Percentiles rank a stretch among this genome's conserved stretches.
phyloP scores from a whole-genome alignment of 2,329 filamentous ascomycete species.

The Fusarium veterinarium region DNA sequence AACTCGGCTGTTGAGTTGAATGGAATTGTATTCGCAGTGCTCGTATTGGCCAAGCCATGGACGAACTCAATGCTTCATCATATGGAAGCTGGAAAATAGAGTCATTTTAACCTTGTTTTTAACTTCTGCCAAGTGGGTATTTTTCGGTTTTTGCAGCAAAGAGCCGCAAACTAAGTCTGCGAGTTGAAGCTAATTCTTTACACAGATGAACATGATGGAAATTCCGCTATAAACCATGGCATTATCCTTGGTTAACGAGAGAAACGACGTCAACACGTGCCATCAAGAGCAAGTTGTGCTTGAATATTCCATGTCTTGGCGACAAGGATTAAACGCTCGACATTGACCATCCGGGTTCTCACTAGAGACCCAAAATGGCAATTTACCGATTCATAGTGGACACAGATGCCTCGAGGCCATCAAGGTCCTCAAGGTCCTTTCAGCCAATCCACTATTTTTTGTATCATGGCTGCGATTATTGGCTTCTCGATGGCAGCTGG shows the following conservation, averaged over 20 bases:
- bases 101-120: slow-evolving; percentile 38
- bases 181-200: neutral
- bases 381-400: slow-evolving; percentile 23
- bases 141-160: neutral
- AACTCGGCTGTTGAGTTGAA: neutral
- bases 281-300: slow-evolving; percentile 13
- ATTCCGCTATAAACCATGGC: neutral
- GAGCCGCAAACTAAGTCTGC: slow-evolving; percentile 17
- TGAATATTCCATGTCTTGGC: slow-evolving; percentile 26
- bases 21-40: neutral
- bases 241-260: neutral
- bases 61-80: neutral
- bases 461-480: slow-evolving; percentile 10
- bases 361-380: slow-evolving; percentile 27
- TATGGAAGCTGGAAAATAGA: neutral
- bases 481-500: slow-evolving; percentile 1
- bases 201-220: neutral
- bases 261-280: slow-evolving; percentile 4
- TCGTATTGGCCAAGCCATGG: neutral
- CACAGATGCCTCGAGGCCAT: slow-evolving; percentile 9
- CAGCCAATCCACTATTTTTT: slow-evolving; percentile 28
- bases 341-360: slow-evolving; percentile 40
- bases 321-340: slow-evolving; percentile 24
- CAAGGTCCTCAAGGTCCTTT: slow-evolving; percentile 41
- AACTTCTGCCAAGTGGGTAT: slow-evolving; percentile 14